Base-by-base conservation (phyloP, 805 yeast species). In the Ogataea sp. region DNA sequence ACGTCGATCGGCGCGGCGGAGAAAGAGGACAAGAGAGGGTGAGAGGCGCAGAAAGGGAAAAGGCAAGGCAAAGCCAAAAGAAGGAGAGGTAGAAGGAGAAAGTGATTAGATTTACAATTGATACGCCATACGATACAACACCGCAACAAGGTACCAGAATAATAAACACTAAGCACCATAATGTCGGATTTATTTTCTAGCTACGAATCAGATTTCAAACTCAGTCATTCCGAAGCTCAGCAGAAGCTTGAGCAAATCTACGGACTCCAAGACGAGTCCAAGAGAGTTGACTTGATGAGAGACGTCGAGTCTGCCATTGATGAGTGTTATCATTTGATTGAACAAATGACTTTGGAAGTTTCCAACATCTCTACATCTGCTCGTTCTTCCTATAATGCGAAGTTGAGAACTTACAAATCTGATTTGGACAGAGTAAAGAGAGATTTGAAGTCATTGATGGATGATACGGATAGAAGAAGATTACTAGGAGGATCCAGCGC, bases 281-380 rank as follows among this genome's bases (percentile, higher is more conserved):
- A 67, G 38, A 68, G 87, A 40, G 68, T 70, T 30, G 67, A 62
- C 10, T 67, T 79, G 15, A 65, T 80, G 61, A 71, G 71, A 48
- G 75, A 80, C 14, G 70, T 77, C 2, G 88, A 83, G 52, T 66
- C 70, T 34, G 72, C 81, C 16, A 67, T 83, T n/a, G 95, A 86
- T 50, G 95, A 86, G 53, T 81, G 83, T 28, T 71, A 78, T 40
- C 95, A 85, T 53, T 69, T 85, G 31, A 60, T 87, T 33, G 96
- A 89, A 48, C 95, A 90, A 49, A 80, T 93, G 80, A 78, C 78
- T 21, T 69, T 90, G 32, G 97, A 90, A 56, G 82, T 89, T 2
- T 88, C 82, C 55, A 81, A 80, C 51, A 70, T 87, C 26, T 86
- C 96, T n/a, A 80, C 90, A 43, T 75, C 62, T 44, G 75, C 67